Evolutionary conservation across 352 stramenopile genomes (phyloP).

Genomic region (Phytopythium aichiense): DNA sequence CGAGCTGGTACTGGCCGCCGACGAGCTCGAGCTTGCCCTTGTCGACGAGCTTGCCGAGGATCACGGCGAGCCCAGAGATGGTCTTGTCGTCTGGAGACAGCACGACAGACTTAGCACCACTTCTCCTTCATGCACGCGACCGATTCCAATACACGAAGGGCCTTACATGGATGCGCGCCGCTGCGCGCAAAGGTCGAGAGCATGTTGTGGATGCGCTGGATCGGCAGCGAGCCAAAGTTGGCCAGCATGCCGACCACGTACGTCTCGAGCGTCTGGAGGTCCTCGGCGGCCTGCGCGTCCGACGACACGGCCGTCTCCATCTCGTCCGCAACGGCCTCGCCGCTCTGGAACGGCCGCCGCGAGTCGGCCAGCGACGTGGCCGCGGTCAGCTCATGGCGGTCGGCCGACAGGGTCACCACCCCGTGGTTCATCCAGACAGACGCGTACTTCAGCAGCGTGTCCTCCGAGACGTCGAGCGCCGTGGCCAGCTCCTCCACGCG

Average conservation of each 20-base stretch:
- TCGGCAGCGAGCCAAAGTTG: conserved; percentile 90
- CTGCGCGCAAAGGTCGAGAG: conserved; percentile 85
- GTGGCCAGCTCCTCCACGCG: conserved; percentile 50
- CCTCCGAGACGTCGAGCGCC: conserved; percentile 59
- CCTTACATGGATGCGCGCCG: conserved; percentile 70
- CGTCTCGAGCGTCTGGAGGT: conserved; percentile 90
- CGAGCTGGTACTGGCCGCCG: conserved; percentile 64
- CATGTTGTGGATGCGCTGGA: conserved; percentile 95
- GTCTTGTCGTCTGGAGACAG: conserved; percentile 70
- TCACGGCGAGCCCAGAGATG: conserved; percentile 66
- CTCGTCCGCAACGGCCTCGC: conserved; percentile 41
- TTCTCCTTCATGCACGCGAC: too few species aligned
- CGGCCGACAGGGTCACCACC: conserved; percentile 39
- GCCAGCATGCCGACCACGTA: conserved; percentile 96
- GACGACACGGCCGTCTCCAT: conserved; percentile 86
- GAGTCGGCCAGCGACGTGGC: conserved; percentile 44
- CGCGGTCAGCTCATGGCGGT: conserved; percentile 40
- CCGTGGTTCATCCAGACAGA: conserved; percentile 74
- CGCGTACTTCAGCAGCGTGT: conserved; percentile 50
- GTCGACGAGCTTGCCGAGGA: conserved; percentile 67
- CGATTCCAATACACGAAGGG: not conserved
- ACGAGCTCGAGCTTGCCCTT: conserved; percentile 66
- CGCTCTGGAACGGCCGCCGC: conserved; percentile 16
- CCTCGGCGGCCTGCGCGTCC: conserved; percentile 88
- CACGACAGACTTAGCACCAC: not conserved